Conservation (phyloP, 2,329 filamentous ascomycete species). For the Aspergillus brunneoviolaceus region DNA sequence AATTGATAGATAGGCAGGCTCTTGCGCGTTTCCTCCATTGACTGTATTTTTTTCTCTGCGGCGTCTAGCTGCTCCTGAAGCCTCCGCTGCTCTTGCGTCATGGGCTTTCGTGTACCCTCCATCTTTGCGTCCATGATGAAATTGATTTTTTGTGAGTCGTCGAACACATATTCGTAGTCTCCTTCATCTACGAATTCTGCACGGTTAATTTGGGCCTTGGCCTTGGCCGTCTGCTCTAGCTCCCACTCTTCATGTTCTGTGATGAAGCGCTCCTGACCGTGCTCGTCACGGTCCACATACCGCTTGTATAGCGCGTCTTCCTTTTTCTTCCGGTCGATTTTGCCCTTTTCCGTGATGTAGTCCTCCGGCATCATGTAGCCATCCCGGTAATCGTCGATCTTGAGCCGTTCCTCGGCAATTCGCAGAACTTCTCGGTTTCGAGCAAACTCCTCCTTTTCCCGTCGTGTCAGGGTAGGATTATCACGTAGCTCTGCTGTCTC, state of each 20-base stretch:
- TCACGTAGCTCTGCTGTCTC: conserved; percentile 78
- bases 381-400: conserved; percentile 87
- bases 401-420: conserved; percentile 78
- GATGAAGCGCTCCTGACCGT: conserved; percentile 82
- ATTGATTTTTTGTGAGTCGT: conserved; percentile 82
- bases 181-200: conserved; percentile 73
- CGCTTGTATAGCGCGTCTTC: conserved; percentile 86
- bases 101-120: conserved; percentile 67
- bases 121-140: conserved; percentile 75
- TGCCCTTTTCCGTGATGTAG: conserved; percentile 90
- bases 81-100: conserved; percentile 76
- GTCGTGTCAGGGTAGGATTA: conserved; percentile 70
- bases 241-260: conserved; percentile 98
- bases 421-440: conserved; percentile 80
- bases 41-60: conserved; percentile 81
- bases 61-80: conserved; percentile 80
- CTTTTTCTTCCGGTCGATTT: conserved; percentile 83
- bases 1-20: conserved; percentile 88
- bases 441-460: conserved; percentile 83
- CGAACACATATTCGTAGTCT: conserved; percentile 91
- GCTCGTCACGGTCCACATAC: conserved; percentile 83
- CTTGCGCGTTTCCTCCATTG: conserved; percentile 88
- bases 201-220: conserved; percentile 78
- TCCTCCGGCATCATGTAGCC: conserved; percentile 93
- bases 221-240: conserved; percentile 80